Evolutionary conservation across 2,329 filamentous ascomycete genomes (phyloP), one percentile per base, ranked within the genome.

Genomic region (Daldinia sp.): DNA sequence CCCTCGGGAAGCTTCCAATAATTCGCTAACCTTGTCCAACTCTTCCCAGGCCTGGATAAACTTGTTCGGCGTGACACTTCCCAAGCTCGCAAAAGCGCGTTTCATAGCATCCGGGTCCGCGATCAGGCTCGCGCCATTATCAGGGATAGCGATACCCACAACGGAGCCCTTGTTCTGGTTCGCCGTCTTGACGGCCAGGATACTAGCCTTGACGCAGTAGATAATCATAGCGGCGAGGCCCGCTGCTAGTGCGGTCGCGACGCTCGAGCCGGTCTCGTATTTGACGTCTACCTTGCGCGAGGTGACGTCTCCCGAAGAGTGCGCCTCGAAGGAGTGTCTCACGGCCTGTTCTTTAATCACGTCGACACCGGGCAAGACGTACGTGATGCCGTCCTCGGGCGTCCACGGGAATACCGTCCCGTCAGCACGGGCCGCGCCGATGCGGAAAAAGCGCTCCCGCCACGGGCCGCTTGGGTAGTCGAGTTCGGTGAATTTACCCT

Each of bases 211-310:
- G 11, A 59, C 55, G 43, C 55, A 63, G 27, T 63, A 63, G 37
- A 55, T 63, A 7, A 63, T 50, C 54, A 63, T 53, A 5, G 59
- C 54, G 9, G 59, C 59, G 11, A 63, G 48, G 7, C 59, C 59
- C 2, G 59, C 37, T 3, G 59, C 59, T n/a, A 63, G 39, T 11
- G 59, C 59, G 3, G 59, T 53, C 2, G 59, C 47, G 3, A 63
- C 37, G 39, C 47, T 39, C 1, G 59, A 63, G 9, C 60, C 60
- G 3, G 54, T 59, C 39, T 63, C 37, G 47, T 56, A 48, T 32
- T 56, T 21, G 21, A 56, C 25, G 27, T 54, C 39, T 1, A 25
- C 11, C 11, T 25, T 19, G 27, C 51, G 25, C 10, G 11, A 2
- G 11, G 21, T 39, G n/a, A 19, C 32, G 4, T 30, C 51, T 7